A percentile compares a stretch with the other conserved stretches of the same genome.
Conservation (phyloP, 108 stramenopile genomes). For the Pseudonitzschia multistriata region DNA sequence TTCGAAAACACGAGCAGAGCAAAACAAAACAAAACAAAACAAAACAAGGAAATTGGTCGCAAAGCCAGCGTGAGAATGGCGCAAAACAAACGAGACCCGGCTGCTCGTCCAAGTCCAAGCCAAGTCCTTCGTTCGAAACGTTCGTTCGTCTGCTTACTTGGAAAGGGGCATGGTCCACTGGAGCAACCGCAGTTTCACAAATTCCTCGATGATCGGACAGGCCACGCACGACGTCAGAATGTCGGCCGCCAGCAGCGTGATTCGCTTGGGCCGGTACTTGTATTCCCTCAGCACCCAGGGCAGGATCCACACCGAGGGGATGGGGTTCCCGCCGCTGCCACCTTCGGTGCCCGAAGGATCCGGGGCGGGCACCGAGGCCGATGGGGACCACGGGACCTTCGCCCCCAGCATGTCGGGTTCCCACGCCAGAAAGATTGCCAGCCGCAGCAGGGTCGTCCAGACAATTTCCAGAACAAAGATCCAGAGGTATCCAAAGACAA, state of each 20-base stretch:
- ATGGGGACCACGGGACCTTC: slow-evolving; percentile 36
- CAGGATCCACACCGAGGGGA: slow-evolving; percentile 48
- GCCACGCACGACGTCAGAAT: slow-evolving; percentile 77
- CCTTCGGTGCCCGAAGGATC: neutral
- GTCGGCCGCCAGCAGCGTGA: slow-evolving; percentile 84
- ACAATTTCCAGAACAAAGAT: slow-evolving; percentile 68
- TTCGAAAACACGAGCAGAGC: slow-evolving; percentile 3
- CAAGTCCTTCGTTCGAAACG: no score
- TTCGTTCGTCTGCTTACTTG: slow-evolving; percentile 14
- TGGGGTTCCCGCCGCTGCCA: neutral
- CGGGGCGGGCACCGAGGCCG: neutral
- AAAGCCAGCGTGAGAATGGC: neutral
- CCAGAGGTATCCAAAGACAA: slow-evolving; percentile 66
- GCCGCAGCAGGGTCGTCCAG: slow-evolving; percentile 66
- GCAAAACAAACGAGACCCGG: neutral
- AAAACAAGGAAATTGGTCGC: neutral
- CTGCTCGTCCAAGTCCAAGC: neutral
- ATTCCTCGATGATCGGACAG: slow-evolving; percentile 85
- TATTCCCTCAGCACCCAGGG: slow-evolving; percentile 88
- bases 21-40: neutral
- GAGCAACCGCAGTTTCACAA: slow-evolving; percentile 68
- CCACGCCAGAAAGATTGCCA: slow-evolving; percentile 66
- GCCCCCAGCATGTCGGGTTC: slow-evolving; percentile 72
- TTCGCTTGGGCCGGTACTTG: slow-evolving; percentile 71
- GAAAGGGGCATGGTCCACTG: slow-evolving; percentile 63